Base-by-base conservation (phyloP, 176 grass and related monocot genomes). In the Typha latifolia region DNA sequence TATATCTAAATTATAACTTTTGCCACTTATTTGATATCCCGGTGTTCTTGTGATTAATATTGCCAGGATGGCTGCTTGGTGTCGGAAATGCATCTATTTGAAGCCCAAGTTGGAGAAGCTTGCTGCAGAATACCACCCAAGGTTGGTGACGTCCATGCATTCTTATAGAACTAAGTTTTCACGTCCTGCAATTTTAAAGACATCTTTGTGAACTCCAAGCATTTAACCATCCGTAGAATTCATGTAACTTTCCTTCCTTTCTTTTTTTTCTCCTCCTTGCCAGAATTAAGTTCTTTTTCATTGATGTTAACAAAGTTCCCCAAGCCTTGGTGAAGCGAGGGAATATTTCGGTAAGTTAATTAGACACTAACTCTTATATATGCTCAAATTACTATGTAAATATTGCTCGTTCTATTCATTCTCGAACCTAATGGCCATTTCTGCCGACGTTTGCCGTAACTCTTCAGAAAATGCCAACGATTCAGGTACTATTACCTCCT, bases 381-480 rank as follows among this genome's bases (percentile, higher is more conserved):
- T 43, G 37, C 37, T 43, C 37, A 43, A 43, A 43, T 10, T 43
- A 9, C 37, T 43, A 43, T 43, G 37, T 43, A 43, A 10, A 43
- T 1, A 43, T 43, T 43, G 37, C 37, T 43, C 37, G 9, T n/a
- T 64, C 61, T 49, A 27, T 5, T 47, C 57, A 31, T 62, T 3
- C 66, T 32, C 32, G 31, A 29, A 49, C 57, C 37, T 43, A 43
- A 43, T 61, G 66, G 49, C 75, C 12, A 0, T 47, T 70, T 64
- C 32, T 26, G 15, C 50, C 62, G 61, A 48, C 49, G 48, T 5
- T 43, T 43, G 2, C 10, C 31, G 14, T 51, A 2, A 15, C 11
- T 34, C 61, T 79, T 74, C 83, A 97, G 89, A 97, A 97, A 93
- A 97, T 97, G 94, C 94, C 94, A 47, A 97, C 89, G 19, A 93